Evolutionary conservation across 805 yeast species (phyloP).

Genomic region (Kluyveromyces starmeri): DNA sequence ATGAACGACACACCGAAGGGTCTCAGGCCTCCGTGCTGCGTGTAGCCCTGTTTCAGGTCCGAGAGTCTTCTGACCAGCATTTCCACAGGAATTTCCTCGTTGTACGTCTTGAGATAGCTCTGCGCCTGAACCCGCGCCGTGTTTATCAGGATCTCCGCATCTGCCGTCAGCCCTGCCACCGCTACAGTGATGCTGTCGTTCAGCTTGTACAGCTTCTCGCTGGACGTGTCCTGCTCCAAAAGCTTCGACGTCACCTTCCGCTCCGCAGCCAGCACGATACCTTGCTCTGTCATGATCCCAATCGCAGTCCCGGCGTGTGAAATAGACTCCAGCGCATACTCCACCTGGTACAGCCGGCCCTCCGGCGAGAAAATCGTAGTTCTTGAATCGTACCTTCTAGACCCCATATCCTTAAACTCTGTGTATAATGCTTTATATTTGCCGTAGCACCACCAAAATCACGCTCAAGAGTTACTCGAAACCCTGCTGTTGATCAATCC

Average conservation of each 20-base stretch:
- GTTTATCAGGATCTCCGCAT: slow-evolving; percentile 84
- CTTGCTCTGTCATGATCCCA: slow-evolving; percentile 78
- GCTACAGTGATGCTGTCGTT: slow-evolving; percentile 83
- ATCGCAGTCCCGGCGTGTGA: slow-evolving; percentile 98
- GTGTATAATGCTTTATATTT: no score
- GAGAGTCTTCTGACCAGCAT: slow-evolving; percentile 79
- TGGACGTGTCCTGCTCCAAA: slow-evolving; percentile 86
- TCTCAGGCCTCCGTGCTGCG: slow-evolving; percentile 97
- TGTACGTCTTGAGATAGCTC: slow-evolving; percentile 72
- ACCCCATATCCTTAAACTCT: slow-evolving; percentile 37
- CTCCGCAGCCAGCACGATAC: slow-evolving; percentile 95
- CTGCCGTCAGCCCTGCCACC: slow-evolving; percentile 97
- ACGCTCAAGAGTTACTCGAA: no score
- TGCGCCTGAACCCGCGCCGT: slow-evolving; percentile 83
- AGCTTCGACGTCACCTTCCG: slow-evolving; percentile 88
- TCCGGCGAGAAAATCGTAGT: slow-evolving; percentile 98
- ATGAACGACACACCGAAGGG: slow-evolving; percentile 97
- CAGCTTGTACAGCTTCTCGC: slow-evolving; percentile 83
- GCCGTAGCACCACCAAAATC: no score
- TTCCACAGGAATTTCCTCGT: slow-evolving; percentile 92
- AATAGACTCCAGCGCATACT: slow-evolving; percentile 93
- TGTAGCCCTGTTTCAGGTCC: slow-evolving; percentile 93
- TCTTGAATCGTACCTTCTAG: slow-evolving; percentile 98
- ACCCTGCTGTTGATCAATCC: no score
- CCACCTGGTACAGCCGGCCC: slow-evolving; percentile 94